phyloP scores from a whole-genome alignment of 208 protist genomes.

The Acanthamoeba royreba region DNA sequence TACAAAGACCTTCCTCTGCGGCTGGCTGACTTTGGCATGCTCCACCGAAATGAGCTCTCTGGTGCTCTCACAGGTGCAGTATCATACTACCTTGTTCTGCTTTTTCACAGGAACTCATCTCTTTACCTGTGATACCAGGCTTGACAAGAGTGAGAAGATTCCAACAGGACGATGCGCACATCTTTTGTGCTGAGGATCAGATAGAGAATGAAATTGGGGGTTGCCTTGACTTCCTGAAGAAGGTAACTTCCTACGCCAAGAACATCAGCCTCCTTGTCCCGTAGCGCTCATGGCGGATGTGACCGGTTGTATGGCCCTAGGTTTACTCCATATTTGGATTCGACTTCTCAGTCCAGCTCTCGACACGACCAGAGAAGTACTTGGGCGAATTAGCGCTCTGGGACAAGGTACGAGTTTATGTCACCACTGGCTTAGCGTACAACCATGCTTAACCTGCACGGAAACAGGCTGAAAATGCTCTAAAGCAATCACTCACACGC shows the following conservation, averaged over 20 bases:
- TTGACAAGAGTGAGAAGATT: conserved; percentile 98
- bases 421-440: neutral
- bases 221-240: neutral
- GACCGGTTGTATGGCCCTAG: neutral
- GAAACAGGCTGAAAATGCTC: neutral
- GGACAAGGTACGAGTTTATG: conserved; percentile 80
- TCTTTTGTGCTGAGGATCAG: conserved; percentile 94
- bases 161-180: conserved; percentile 99
- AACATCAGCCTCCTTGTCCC: neutral
- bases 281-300: neutral
- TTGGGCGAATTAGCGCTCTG: conserved; percentile 95
- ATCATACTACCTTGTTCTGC: neutral
- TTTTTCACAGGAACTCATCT: neutral
- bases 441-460: neutral
- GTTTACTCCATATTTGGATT: conserved; percentile 97
- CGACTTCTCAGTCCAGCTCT: conserved; percentile 94
- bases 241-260: neutral
- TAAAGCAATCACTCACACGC: neutral
- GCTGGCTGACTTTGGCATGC: conserved; percentile 98
- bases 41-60: conserved; percentile 98
- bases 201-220: conserved; percentile 66
- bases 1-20: conserved; percentile 98
- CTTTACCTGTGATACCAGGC: neutral
- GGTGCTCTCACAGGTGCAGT: conserved; percentile 94
- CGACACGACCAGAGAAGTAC: conserved; percentile 95